phyloP scores from a whole-genome alignment of 2,329 filamentous ascomycete species.

The Fusarium proliferatum region DNA sequence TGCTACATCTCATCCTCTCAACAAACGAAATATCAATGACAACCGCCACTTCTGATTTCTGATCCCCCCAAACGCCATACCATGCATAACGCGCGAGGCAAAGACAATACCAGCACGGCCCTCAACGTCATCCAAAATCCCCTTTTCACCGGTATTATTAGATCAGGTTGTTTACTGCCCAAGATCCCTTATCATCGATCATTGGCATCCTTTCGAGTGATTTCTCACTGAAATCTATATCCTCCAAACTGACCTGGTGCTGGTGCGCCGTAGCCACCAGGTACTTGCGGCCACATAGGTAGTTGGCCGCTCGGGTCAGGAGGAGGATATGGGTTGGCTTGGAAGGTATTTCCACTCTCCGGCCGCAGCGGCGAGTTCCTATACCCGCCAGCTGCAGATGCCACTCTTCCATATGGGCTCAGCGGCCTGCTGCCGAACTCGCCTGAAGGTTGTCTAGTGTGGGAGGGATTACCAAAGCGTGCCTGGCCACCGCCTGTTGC shows the following conservation, averaged over 20 bases:
- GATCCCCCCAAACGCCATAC: slow-evolving; percentile 44
- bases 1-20: slow-evolving; percentile 11
- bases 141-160: slow-evolving; percentile 30
- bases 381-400: slow-evolving; percentile 57
- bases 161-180: slow-evolving; percentile 6
- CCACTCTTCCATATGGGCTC: slow-evolving; percentile 61
- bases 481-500: slow-evolving; percentile 53
- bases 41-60: slow-evolving; percentile 30
- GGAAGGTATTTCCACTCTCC: slow-evolving; percentile 49
- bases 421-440: slow-evolving; percentile 58
- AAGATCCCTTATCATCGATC: neutral
- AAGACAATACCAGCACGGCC: slow-evolving; percentile 32
- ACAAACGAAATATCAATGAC: slow-evolving; percentile 32
- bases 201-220: neutral
- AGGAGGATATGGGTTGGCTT: slow-evolving; percentile 46
- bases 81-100: slow-evolving; percentile 45
- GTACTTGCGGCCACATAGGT: slow-evolving; percentile 46
- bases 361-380: slow-evolving; percentile 64
- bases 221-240: slow-evolving; percentile 47
- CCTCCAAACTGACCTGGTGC: slow-evolving; percentile 52
- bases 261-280: slow-evolving; percentile 47
- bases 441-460: slow-evolving; percentile 56
- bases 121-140: slow-evolving; percentile 34
- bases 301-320: slow-evolving; percentile 42
- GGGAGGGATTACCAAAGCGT: slow-evolving; percentile 49